Conservation (phyloP, 805 yeast species). For the Candida incommunis region DNA sequence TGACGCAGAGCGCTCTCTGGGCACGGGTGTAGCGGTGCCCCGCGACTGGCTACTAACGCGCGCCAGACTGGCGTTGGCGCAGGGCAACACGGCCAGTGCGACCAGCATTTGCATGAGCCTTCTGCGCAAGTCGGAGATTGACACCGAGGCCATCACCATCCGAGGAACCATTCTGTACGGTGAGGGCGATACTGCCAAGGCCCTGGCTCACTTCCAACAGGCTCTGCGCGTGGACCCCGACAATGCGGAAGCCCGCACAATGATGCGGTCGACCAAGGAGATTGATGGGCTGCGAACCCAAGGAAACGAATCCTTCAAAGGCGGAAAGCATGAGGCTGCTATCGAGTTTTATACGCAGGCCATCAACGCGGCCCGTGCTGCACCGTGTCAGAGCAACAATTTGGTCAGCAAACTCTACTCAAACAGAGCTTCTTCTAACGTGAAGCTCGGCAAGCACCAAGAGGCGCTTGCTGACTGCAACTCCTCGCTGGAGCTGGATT, state of each 20-base stretch:
- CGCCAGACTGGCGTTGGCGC: conserved; percentile 14
- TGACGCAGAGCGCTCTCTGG: conserved; percentile 24
- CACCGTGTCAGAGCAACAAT: conserved; percentile 22
- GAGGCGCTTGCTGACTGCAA: conserved; percentile 67
- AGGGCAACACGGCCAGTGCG: conserved; percentile 23
- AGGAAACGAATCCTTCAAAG: conserved; percentile 64
- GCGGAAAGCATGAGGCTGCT: conserved; percentile 50
- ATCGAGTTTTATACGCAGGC: conserved; percentile 62
- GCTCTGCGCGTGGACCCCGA: conserved; percentile 30
- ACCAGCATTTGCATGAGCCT: conserved; percentile 22
- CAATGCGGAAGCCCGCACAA: conserved; percentile 19
- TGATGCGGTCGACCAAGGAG: conserved; percentile 19
- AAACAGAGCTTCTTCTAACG: conserved; percentile 78
- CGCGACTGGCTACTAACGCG: conserved; percentile 21
- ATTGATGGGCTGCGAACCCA: conserved; percentile 23
- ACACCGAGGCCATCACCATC: conserved; percentile 26
- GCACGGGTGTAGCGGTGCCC: conserved; percentile 21
- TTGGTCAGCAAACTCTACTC: conserved; percentile 37
- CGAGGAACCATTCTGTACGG: conserved; percentile 24
- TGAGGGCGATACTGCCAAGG: conserved; percentile 25
- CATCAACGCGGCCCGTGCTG: conserved; percentile 43
- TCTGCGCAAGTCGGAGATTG: conserved; percentile 21
- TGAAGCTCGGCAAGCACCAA: conserved; percentile 66
- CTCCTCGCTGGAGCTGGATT: conserved; percentile 50
- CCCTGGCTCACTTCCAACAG: conserved; percentile 24